These are phyloP conservation scores for Claviceps sp. DNA, from an alignment of 2,329 filamentous ascomycete species.

Conservation along the genomic window DNA sequence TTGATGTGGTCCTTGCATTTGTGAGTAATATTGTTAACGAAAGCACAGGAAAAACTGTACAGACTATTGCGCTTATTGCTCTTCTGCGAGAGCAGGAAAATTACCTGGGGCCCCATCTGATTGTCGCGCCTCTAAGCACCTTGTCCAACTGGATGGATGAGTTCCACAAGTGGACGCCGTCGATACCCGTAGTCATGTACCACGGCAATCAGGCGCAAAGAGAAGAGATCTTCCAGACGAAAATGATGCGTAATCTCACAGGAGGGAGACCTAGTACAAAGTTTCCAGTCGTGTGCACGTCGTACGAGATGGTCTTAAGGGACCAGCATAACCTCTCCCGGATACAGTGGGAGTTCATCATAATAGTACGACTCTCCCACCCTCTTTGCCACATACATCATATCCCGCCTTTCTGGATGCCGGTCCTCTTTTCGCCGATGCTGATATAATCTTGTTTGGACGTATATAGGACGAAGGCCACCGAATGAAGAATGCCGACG, in stretches of 20 bases:
- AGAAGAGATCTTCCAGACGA: constrained; percentile 58
- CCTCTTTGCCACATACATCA: background rate
- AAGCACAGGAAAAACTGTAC: constrained; percentile 68
- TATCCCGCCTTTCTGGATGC: too few relatives aligned
- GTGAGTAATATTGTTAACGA: background rate
- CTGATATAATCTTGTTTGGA: background rate
- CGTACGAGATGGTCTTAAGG: constrained; percentile 90
- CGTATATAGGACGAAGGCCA: constrained; percentile 74
- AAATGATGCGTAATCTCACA: constrained; percentile 56
- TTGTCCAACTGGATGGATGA: constrained; percentile 94
- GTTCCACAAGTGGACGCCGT: constrained; percentile 79
- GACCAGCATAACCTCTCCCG: constrained; percentile 70
- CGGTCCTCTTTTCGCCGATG: background rate
- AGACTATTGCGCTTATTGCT: constrained; percentile 78
- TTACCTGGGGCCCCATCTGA: constrained; percentile 75
- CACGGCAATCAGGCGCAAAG: constrained; percentile 73
- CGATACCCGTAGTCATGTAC: constrained; percentile 79
- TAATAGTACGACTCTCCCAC: constrained; percentile 49
- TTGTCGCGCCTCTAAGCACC: constrained; percentile 82
- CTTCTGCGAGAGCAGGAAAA: constrained; percentile 76
- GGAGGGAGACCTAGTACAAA: constrained; percentile 43
- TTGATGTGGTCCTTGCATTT: background rate
- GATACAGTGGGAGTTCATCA: constrained; percentile 94
- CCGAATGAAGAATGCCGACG: constrained; percentile 93
- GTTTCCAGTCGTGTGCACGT: constrained; percentile 89